These are phyloP conservation scores for Pinus tabuliformis DNA, from an alignment of 75 land plant species.

Conservation along the genomic window DNA sequence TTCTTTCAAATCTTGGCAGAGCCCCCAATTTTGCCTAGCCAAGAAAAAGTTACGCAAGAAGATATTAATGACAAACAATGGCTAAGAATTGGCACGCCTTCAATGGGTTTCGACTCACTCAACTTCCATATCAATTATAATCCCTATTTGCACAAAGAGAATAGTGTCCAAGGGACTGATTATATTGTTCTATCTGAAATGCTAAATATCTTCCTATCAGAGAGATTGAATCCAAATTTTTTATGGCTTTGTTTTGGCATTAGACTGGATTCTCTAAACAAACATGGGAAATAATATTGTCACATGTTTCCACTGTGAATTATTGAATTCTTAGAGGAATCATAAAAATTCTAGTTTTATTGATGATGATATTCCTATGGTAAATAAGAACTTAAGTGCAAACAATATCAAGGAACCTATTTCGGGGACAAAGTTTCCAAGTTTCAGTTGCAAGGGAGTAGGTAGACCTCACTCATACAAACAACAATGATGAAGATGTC, in stretches of 20 bases:
- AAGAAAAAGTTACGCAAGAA: background rate
- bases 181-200: background rate
- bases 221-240: background rate
- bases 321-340: background rate
- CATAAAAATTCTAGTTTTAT: background rate
- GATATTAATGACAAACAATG: background rate
- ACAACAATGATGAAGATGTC: background rate
- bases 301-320: background rate
- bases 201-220: background rate
- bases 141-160: background rate
- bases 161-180: background rate
- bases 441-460: background rate
- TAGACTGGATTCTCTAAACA: background rate
- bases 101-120: background rate
- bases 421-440: background rate
- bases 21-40: background rate
- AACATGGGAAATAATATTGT: background rate
- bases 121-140: background rate
- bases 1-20: too few species aligned
- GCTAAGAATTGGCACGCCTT: background rate
- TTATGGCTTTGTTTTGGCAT: background rate
- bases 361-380: background rate
- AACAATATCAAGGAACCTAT: background rate
- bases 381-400: background rate
- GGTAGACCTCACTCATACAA: slow-evolving; percentile 7